A percentile compares a stretch with the other conserved stretches of the same genome.
Evolutionary conservation across 305 asterid genomes (phyloP).

Genomic region (Fraxinus ornus): DNA sequence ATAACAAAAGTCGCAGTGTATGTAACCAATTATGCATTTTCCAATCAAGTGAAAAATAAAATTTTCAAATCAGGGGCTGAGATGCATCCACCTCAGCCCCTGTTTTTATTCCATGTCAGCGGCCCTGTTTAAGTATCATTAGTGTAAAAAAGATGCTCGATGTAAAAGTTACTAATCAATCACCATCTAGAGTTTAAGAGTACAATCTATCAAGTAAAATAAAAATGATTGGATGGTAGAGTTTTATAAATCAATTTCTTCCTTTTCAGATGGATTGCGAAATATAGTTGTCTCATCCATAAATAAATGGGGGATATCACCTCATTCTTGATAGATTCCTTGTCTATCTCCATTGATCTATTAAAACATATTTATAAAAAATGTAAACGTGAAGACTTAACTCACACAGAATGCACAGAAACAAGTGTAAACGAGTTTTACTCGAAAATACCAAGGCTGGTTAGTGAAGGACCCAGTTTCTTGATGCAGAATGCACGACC

Average conservation of each 20-base stretch:
- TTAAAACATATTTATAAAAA: too few species aligned
- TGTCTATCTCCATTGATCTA: background rate
- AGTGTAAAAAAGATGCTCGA: too few species aligned
- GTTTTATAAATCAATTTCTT: background rate
- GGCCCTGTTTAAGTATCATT: too few species aligned
- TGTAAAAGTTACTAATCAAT: background rate
- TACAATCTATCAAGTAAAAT: background rate
- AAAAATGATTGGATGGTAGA: background rate
- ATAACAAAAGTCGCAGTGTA: background rate
- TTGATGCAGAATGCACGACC: background rate
- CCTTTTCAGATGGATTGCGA: background rate
- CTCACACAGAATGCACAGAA: background rate
- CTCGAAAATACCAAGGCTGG: background rate
- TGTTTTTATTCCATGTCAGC: too few species aligned
- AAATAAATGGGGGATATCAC: background rate
- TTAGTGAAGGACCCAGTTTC: background rate
- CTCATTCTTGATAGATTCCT: background rate
- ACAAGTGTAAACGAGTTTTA: background rate
- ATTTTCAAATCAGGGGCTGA: background rate
- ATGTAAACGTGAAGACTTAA: background rate
- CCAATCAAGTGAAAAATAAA: background rate
- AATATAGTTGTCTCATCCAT: background rate
- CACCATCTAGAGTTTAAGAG: background rate
- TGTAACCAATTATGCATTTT: background rate
- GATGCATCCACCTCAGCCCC: too few species aligned